phyloP scores from a whole-genome alignment of 345 rosid genomes.

The Cardiospermum halicacabum region DNA sequence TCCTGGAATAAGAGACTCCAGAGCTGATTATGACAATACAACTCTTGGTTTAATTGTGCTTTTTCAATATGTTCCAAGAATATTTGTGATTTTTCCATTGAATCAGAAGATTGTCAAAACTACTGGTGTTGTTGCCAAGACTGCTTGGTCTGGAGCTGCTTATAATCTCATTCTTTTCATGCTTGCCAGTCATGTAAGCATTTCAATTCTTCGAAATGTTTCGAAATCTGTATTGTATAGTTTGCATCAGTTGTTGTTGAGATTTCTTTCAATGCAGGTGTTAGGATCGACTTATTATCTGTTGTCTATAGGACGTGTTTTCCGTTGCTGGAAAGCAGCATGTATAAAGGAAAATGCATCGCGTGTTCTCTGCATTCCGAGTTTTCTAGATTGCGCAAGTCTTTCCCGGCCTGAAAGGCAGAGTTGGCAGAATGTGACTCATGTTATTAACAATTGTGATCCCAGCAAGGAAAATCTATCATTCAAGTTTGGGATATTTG shows the following conservation, averaged over 20 bases:
- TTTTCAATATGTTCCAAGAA: constrained; percentile 69
- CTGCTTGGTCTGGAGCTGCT: constrained; percentile 88
- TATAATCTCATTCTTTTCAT: constrained; percentile 74
- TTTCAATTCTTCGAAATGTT: too few relatives aligned
- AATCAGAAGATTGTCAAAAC: constrained; percentile 65
- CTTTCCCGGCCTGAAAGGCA: constrained; percentile 43
- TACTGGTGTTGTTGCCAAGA: constrained; percentile 63
- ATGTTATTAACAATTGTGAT: constrained; percentile 49
- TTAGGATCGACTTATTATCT: constrained; percentile 84
- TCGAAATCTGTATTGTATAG: background rate
- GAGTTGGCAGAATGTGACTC: constrained; percentile 67
- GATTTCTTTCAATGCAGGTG: constrained; percentile 33
- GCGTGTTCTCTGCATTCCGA: constrained; percentile 42
- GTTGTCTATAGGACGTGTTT: constrained; percentile 65
- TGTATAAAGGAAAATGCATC: constrained; percentile 43
- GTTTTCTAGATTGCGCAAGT: constrained; percentile 57
- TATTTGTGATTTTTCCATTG: constrained; percentile 72
- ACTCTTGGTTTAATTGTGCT: constrained; percentile 68
- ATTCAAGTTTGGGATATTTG: constrained; percentile 77
- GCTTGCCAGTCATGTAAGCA: constrained; percentile 72
- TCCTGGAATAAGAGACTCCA: constrained; percentile 45
- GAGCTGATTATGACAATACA: constrained; percentile 61
- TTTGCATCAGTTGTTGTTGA: background rate
- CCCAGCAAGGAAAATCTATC: constrained; percentile 32
- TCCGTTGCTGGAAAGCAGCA: constrained; percentile 63